phyloP scores from a whole-genome alignment of 2,329 filamentous ascomycete genomes.

The Chalara sp. region DNA sequence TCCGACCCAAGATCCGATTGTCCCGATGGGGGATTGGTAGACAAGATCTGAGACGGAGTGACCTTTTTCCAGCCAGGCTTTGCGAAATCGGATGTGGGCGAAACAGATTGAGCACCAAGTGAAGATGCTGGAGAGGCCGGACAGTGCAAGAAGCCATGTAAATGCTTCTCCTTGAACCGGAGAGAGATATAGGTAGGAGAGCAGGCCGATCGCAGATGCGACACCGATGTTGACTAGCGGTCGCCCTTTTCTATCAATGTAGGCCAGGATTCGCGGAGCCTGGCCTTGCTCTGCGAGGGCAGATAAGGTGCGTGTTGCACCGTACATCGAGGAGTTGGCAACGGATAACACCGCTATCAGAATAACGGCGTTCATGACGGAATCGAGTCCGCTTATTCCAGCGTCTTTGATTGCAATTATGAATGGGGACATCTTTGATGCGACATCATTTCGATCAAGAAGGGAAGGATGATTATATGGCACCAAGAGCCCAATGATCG shows the following conservation, averaged over 20 bases:
- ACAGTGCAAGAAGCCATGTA: conserved; percentile 72
- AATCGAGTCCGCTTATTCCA: conserved; percentile 73
- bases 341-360: conserved; percentile 86
- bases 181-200: conserved; percentile 70
- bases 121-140: conserved; percentile 67
- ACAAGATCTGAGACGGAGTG: conserved; percentile 56
- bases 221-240: conserved; percentile 66
- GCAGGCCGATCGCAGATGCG: conserved; percentile 59
- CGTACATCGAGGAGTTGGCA: conserved; percentile 87
- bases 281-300: conserved; percentile 85
- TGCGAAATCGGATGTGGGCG: conserved; percentile 83
- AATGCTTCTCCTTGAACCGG: conserved; percentile 51
- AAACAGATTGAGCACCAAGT: conserved; percentile 81
- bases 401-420: conserved; percentile 87
- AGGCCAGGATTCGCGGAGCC: conserved; percentile 69
- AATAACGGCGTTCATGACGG: conserved; percentile 90
- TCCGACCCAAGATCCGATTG: conserved; percentile 56
- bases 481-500: conserved; percentile 76
- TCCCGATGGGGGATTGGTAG: conserved; percentile 53
- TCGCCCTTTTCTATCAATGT: conserved; percentile 76
- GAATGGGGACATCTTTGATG: conserved; percentile 78
- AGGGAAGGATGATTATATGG: conserved; percentile 63
- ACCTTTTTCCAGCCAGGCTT: conserved; percentile 61
- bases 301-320: conserved; percentile 80
- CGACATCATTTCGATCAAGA: conserved; percentile 48